phyloP scores from a whole-genome alignment of 1,139 yeast species.

The Geotrichum cucujoidarum region DNA sequence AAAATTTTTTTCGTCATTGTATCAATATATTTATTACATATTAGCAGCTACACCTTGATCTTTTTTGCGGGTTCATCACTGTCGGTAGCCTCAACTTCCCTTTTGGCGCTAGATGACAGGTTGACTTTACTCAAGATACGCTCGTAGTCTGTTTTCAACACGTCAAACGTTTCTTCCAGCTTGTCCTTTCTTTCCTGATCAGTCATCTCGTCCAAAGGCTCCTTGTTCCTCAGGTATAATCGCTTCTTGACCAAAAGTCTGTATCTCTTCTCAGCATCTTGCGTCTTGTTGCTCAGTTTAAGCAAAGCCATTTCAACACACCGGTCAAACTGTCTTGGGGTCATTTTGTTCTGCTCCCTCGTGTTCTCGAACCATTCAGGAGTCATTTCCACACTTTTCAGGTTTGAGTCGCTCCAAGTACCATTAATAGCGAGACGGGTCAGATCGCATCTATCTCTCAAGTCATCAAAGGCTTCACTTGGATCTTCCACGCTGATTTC shows the following conservation, averaged over 20 bases:
- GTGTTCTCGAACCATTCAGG: conserved; percentile 43
- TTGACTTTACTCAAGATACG: conserved; percentile 53
- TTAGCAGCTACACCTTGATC: background rate
- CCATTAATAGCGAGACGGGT: conserved; percentile 43
- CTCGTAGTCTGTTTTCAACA: conserved; percentile 63
- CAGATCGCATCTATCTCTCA: conserved; percentile 80
- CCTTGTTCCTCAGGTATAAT: conserved; percentile 70
- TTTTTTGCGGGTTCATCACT: conserved; percentile 2
- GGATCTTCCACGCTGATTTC: conserved; percentile 95
- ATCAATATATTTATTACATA: too few relatives aligned
- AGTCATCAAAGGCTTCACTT: conserved; percentile 83
- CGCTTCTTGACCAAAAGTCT: conserved; percentile 67
- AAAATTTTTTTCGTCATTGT: too few relatives aligned
- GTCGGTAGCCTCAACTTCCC: background rate
- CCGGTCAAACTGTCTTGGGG: conserved; percentile 71
- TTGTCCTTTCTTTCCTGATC: conserved; percentile 58
- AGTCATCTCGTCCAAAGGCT: conserved; percentile 65
- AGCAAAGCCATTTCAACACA: conserved; percentile 70
- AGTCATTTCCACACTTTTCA: conserved; percentile 9
- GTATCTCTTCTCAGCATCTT: conserved; percentile 37
- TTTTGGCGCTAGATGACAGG: conserved; percentile 47
- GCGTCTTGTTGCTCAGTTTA: conserved; percentile 31
- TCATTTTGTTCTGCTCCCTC: conserved; percentile 54
- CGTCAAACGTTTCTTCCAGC: conserved; percentile 67
- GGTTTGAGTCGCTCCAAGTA: conserved; percentile 28